These are phyloP conservation scores for Talaromyces amestolkiae DNA, from an alignment of 2,329 filamentous ascomycete genomes.

Conservation along the genomic window DNA sequence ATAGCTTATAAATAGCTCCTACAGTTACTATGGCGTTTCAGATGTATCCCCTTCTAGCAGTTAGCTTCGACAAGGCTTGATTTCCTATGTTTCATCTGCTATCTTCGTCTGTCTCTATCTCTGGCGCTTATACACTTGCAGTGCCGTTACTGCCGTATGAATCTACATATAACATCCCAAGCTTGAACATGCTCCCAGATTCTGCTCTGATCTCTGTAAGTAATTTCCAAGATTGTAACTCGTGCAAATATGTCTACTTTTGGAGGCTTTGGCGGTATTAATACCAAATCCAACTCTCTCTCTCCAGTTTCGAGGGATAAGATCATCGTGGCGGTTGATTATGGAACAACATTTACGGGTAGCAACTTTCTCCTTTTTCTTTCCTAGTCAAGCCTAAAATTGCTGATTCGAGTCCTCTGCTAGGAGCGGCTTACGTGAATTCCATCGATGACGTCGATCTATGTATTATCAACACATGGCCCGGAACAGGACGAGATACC, in stretches of 20 bases:
- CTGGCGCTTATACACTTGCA: not conserved
- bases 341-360: conserved; percentile 26
- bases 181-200: not conserved
- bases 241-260: not conserved
- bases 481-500: conserved; percentile 22
- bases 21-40: not conserved
- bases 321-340: conserved; percentile 24
- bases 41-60: not conserved
- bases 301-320: not conserved
- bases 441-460: conserved; percentile 19
- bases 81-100: not conserved
- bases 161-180: not conserved
- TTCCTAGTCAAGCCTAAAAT: not conserved
- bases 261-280: not conserved
- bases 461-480: conserved; percentile 22
- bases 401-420: not conserved
- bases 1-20: not conserved
- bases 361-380: not conserved
- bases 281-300: not conserved
- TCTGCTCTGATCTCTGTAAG: not conserved
- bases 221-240: not conserved
- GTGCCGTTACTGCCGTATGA: not conserved
- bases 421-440: conserved; percentile 22
- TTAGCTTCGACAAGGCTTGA: not conserved
- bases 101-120: not conserved